Base-by-base conservation (phyloP, 257 asterid genomes). In the Solanum virginianum region DNA sequence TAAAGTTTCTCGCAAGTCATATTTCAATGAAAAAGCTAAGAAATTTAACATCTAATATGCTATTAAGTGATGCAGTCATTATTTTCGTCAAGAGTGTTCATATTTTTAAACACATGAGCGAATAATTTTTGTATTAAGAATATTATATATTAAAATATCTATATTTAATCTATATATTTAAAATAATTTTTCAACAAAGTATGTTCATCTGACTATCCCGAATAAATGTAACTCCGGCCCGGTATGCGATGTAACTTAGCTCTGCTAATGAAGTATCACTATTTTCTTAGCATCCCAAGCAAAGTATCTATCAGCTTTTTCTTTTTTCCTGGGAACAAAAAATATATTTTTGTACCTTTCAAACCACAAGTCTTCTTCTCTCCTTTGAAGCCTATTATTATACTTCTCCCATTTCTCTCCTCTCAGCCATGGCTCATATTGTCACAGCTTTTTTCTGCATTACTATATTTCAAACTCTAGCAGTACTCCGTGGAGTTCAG, bases 231-330 rank as follows among this genome's bases (percentile, higher is more conserved):
- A 5, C 41, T 36, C 41, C 6, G 6, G 7, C 6, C 41, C 41
- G 5, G 41, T 0, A 36, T 85, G 22, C 29, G 60, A 39, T 83
- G 84, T 70, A 72, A 69, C 59, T 75, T 75, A 75, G 24, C 62
- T 10, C 17, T 53, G 14, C 4, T 79, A 79, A 79, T 39, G 16
- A 41, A 81, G 62, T 49, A 45, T 57, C 32, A 56, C 85, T 81
- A 60, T 79, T 55, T 43, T 39, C 59, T 84, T 90, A 80, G 49
- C 91, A 74, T 80, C 85, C 65, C 91, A 94, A 92, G 98, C 95
- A 92, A 94, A 89, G 98, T 89, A 94, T 94, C 90, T 49, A 39
- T 45, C 54, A 20, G 47, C 88, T 24, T 83, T 77, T 71, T 47
- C 39, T 65, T 84, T 84, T 13, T 84, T 18, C 51, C 3, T 6